phyloP scores from a whole-genome alignment of 768 basidiomycete genomes.

The Tulasnella sp. region DNA sequence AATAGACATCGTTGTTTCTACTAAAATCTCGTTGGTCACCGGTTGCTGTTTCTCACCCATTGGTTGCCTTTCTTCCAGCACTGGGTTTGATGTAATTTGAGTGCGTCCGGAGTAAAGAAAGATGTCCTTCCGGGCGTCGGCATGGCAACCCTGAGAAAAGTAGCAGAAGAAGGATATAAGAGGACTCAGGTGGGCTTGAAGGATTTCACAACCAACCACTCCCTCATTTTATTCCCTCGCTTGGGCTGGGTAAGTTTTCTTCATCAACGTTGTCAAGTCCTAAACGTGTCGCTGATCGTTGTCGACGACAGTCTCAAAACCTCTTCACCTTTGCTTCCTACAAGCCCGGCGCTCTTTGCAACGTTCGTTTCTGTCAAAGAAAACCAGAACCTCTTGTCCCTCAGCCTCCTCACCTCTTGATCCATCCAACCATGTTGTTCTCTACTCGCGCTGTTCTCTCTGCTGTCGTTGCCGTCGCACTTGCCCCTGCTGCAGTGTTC shows the following conservation, averaged over 20 bases:
- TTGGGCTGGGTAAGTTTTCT: not conserved
- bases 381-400: not conserved
- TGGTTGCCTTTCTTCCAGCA: not conserved
- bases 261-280: not conserved
- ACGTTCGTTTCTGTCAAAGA: not conserved
- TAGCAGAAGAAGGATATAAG: not conserved
- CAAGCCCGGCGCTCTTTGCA: not conserved
- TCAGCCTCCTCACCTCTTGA: not conserved
- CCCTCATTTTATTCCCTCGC: not conserved
- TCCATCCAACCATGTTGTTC: constrained; percentile 4
- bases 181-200: not conserved
- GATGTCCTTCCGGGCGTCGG: not conserved
- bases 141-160: constrained; percentile 3
- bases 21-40: not conserved
- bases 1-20: not conserved
- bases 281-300: not conserved
- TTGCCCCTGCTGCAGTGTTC: not conserved
- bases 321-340: not conserved
- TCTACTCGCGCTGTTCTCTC: not conserved
- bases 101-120: too few relatives aligned
- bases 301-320: not conserved
- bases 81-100: too few relatives aligned
- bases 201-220: not conserved
- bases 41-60: not conserved
- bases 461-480: not conserved